These are phyloP conservation scores for Hypoxylon perforatum DNA, from an alignment of 495 filamentous ascomycete genomes.

Conservation along the genomic window DNA sequence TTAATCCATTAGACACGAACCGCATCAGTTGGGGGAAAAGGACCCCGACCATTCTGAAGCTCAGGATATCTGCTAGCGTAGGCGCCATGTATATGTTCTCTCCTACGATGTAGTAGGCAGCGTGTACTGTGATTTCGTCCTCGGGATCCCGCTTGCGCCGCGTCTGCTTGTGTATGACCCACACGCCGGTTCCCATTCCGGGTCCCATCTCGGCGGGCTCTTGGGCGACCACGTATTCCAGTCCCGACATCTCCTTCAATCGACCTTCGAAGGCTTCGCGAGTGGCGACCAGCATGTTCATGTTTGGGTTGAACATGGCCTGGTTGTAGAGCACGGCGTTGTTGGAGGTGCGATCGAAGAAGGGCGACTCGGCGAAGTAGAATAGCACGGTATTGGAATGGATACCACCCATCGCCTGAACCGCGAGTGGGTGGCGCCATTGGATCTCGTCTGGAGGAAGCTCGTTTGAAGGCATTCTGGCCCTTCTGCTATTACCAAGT, in stretches of 20 bases:
- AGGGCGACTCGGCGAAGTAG: conserved; percentile 91
- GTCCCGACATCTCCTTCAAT: conserved; percentile 80
- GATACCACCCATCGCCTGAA: conserved; percentile 68
- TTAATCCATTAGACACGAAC: conserved; percentile 13
- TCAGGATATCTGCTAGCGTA: conserved; percentile 78
- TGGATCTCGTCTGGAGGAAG: conserved; percentile 80
- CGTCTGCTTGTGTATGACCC: conserved; percentile 92
- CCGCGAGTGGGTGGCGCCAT: conserved; percentile 72
- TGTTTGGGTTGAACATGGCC: conserved; percentile 74
- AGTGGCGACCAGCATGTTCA: conserved; percentile 67
- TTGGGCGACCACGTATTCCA: conserved; percentile 84
- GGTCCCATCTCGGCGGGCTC: conserved; percentile 75
- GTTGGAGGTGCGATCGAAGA: conserved; percentile 90
- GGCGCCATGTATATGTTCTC: conserved; percentile 93
- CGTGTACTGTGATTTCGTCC: conserved; percentile 76
- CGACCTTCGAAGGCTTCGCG: conserved; percentile 82
- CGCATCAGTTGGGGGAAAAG: background rate
- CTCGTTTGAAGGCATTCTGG: conserved; percentile 58
- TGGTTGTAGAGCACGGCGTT: conserved; percentile 83
- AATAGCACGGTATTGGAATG: conserved; percentile 78
- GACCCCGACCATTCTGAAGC: conserved; percentile 74
- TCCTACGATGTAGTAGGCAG: conserved; percentile 85
- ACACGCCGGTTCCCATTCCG: conserved; percentile 76
- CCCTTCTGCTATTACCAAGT: background rate
- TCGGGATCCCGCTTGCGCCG: conserved; percentile 69